Base-by-base conservation (phyloP, 2,329 filamentous ascomycete genomes). In the Fusarium odoratissimum region DNA sequence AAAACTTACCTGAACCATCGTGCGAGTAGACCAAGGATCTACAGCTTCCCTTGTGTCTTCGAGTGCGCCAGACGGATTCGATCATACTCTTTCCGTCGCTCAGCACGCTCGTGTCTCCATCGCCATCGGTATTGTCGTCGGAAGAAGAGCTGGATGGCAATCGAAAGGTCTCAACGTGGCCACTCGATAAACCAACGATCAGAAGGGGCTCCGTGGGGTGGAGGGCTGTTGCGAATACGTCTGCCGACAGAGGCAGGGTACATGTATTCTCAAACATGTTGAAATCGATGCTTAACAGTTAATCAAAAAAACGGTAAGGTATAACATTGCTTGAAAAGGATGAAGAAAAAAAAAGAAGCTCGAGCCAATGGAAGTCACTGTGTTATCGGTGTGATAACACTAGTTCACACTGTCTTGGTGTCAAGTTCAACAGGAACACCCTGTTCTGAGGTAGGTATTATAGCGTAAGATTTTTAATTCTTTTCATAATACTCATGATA, bases 21-120 rank as follows among this genome's bases (percentile, higher is more conserved):
- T 90, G 82, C 72, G 91, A 92, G 83, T 95, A 98, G 8, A 88
- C 90, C 61, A 98, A 84, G 67, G 90, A 91, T 59, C 96, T 89
- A 80, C 95, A 98, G 86, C 95, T 98, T 17, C 95, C 95, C 85
- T 97, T 97, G 84, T 99, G 96, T 69, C 96, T 89, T 75, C 91
- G 88, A 9, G 96, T 98, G 76, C 90, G 89, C 96, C 96, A 99
- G 67, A 91, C 85, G 1, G 92, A 94, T 75, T 95, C 93, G 71
- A 98, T 93, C 62, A 91, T 90, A 46, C 91, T 92, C 71, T 89
- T 92, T 16, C 94, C 94, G 76, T 87, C 84, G 25, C 85, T 89
- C 28, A 87, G 61, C 5, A 86, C 82, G 72, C 85, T 89, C 49
- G 83, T 82, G 60, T 88, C 85, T 38, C 80, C 84, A 62, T 86